phyloP scores from a whole-genome alignment of 2,329 filamentous ascomycete genomes.

The Stagonosporopsis vannaccii region DNA sequence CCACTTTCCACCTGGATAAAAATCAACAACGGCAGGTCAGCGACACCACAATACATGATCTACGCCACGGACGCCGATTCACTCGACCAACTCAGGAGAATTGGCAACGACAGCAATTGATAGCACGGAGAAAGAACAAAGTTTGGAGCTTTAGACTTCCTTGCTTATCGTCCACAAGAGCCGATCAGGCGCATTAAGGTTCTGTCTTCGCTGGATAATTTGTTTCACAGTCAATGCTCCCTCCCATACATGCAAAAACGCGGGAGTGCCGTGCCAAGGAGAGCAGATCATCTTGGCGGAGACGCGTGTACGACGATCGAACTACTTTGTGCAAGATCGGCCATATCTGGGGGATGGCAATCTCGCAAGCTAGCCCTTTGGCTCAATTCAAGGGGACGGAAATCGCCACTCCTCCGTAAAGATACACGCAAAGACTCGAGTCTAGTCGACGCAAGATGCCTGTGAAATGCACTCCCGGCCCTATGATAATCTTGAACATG shows the following conservation, averaged over 20 bases:
- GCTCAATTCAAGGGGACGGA: not conserved
- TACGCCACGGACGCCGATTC: not conserved
- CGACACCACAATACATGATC: not conserved
- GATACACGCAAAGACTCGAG: not conserved
- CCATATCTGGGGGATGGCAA: not conserved
- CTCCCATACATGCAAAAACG: slow-evolving; percentile 1
- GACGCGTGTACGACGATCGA: slow-evolving; percentile 19
- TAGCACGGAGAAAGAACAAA: not conserved
- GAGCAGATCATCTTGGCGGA: slow-evolving; percentile 31
- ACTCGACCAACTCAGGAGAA: not conserved
- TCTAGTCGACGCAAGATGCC: not conserved
- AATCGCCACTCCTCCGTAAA: not conserved
- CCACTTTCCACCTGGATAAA: not conserved
- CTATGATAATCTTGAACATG: not conserved
- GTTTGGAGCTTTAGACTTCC: not conserved
- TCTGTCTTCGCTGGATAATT: not conserved
- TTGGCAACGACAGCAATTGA: not conserved
- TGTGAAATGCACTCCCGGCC: too few relatives aligned
- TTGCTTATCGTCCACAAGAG: slow-evolving; percentile 30
- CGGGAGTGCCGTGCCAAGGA: slow-evolving; percentile 29
- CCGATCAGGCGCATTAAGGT: slow-evolving; percentile 4
- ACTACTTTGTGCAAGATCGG: slow-evolving; percentile 20
- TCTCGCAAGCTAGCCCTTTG: not conserved
- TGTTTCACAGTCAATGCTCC: slow-evolving; percentile 10
- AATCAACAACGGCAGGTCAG: not conserved